Evolutionary conservation across 257 asterid genomes (phyloP).

Genomic region (Solanum megistacrolobum): DNA sequence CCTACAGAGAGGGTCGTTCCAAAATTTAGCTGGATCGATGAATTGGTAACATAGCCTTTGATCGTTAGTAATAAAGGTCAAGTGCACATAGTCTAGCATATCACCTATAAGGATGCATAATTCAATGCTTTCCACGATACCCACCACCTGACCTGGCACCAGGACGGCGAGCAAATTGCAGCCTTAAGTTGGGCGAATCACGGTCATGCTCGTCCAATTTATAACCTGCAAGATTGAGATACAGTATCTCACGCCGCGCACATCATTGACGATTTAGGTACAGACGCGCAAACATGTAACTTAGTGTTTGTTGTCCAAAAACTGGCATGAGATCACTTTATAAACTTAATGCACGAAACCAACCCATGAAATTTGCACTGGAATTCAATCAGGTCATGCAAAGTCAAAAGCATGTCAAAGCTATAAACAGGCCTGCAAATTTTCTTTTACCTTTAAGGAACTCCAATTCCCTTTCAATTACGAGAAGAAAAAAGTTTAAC

Average conservation of each 20-base stretch:
- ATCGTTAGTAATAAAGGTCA: conserved; percentile 18
- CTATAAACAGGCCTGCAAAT: not conserved
- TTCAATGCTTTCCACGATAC: conserved; percentile 38
- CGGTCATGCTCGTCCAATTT: conserved; percentile 52
- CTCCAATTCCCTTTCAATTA: not conserved
- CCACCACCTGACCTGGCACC: conserved; percentile 63
- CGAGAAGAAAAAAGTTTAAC: not conserved
- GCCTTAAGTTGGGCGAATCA: conserved; percentile 34
- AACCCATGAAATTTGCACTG: not conserved
- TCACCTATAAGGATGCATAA: conserved; percentile 40
- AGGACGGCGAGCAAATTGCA: conserved; percentile 54
- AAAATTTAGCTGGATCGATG: conserved; percentile 22
- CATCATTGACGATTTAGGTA: not conserved
- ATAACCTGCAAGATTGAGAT: conserved; percentile 63
- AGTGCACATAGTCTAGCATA: conserved; percentile 20
- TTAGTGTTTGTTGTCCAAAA: not conserved
- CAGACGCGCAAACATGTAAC: not conserved
- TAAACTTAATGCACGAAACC: not conserved
- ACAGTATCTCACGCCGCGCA: conserved; percentile 5
- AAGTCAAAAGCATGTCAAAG: not conserved
- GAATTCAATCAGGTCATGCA: not conserved
- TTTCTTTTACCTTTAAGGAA: not conserved
- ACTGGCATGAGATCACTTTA: not conserved
- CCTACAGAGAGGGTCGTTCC: conserved; percentile 41
- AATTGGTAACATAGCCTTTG: conserved; percentile 10